phyloP scores from a whole-genome alignment of 805 yeast genomes.

The Spathaspora hagerdaliae region DNA sequence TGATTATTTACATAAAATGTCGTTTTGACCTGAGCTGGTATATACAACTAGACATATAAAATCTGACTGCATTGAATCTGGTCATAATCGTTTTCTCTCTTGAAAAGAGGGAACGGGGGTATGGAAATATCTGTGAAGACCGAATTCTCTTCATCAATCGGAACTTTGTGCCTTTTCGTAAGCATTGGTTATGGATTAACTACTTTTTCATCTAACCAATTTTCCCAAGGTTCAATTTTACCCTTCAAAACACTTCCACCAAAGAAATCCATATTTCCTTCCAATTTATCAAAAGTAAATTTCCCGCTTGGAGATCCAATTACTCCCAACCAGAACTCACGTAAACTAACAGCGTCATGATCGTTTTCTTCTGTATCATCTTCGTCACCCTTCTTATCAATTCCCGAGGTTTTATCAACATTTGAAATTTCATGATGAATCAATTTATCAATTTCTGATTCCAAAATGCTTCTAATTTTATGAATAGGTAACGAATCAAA shows the following conservation, averaged over 20 bases:
- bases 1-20: too few relatives aligned
- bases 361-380: conserved; percentile 34
- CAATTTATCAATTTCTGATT: conserved; percentile 56
- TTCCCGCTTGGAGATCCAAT: conserved; percentile 29
- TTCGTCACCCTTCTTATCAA: conserved; percentile 40
- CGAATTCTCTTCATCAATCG: too few relatives aligned
- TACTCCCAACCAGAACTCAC: conserved; percentile 42
- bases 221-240: conserved; percentile 57
- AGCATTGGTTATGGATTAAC: conserved; percentile 38
- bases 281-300: conserved; percentile 66
- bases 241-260: conserved; percentile 68
- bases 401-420: conserved; percentile 32
- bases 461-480: conserved; percentile 58
- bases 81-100: too few relatives aligned
- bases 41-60: too few relatives aligned
- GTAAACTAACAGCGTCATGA: conserved; percentile 28
- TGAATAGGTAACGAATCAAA: conserved; percentile 75
- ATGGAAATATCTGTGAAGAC: too few relatives aligned
- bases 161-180: too few relatives aligned
- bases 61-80: too few relatives aligned
- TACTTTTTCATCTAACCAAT: conserved; percentile 76
- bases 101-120: too few relatives aligned
- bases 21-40: too few relatives aligned
- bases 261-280: conserved; percentile 65
- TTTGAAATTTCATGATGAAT: conserved; percentile 41